Base-by-base conservation (phyloP, 2,329 filamentous ascomycete species). In the Exophiala phaeomuriformis region DNA sequence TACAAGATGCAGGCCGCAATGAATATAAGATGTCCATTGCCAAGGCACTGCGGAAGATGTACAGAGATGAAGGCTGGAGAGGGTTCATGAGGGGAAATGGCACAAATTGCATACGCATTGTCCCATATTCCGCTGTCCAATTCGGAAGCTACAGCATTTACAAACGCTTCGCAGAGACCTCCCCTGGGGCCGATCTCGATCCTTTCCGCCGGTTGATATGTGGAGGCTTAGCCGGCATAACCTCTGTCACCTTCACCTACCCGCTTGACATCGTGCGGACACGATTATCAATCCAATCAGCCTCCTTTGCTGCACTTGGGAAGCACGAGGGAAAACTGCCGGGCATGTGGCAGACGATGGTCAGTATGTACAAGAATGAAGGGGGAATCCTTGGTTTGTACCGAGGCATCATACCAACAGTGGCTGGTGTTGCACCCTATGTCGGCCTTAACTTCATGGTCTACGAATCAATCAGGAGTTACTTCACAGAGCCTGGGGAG, bases 131-230 rank as follows among this genome's bases (percentile, higher is more conserved):
- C 47, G 93, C 93, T 7, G 93, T 97, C 39, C 93, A 98, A 67
- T 98, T 98, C 71, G 91, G 91, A 63, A 94, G 90, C 67, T 98
- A 97, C 75, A 97, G 95, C 69, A 83, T 97, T 63, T 98, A 98
- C 74, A 96, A 95, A 72, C 81, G 83, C 74, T 83, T 93, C 65
- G 90, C 93, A 63, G 90, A 95, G 67, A 70, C 79, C 43, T 77
- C 82, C 40, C 85, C 89, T 0, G 88, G 86, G 52, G 83, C 80
- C 48, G 85, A 89, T 30, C 76, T 97, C 56, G 77, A 79, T 12
- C 82, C 93, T 2, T 64, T 90, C 47, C 78, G 84, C 59, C 85
- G 93, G 51, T 79, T 98, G 4, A 66, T 89, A n/a, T 97, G 91
- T 66, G 93, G 93, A 69, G 93, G 90, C 40, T 74, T 89, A 51